These are phyloP conservation scores for Asparagopsis taxiformis DNA, from an alignment of 31 red algal species.

Conservation along the genomic window DNA sequence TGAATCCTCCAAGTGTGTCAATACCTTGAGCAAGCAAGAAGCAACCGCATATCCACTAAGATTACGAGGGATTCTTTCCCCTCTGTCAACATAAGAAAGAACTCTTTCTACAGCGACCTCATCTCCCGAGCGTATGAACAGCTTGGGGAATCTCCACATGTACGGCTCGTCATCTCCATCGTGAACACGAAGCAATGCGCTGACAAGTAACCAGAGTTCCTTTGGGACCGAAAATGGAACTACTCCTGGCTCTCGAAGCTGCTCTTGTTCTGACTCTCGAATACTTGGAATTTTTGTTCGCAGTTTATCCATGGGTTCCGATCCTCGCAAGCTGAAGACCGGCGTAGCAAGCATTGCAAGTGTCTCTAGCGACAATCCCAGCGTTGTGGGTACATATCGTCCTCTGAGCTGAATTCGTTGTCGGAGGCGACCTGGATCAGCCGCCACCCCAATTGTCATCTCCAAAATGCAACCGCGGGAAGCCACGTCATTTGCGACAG, in stretches of 20 bases:
- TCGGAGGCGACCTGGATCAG: slow-evolving; percentile 29
- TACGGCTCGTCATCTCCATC: slow-evolving; percentile 18
- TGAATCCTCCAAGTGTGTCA: slow-evolving; percentile 67
- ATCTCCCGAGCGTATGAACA: slow-evolving; percentile 57
- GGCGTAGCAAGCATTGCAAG: slow-evolving; percentile 35
- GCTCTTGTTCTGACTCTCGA: slow-evolving; percentile 11
- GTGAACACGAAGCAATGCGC: slow-evolving; percentile 38
- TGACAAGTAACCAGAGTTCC: slow-evolving; percentile 78
- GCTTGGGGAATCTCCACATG: slow-evolving; percentile 20
- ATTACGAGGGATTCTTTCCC: slow-evolving; percentile 38
- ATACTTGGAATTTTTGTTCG: neutral
- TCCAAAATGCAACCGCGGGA: slow-evolving; percentile 27
- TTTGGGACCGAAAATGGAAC: slow-evolving; percentile 42
- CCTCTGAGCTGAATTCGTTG: slow-evolving; percentile 23
- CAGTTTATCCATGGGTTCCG: neutral
- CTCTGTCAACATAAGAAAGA: slow-evolving; percentile 48
- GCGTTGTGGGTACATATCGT: slow-evolving; percentile 47
- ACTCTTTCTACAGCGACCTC: slow-evolving; percentile 29
- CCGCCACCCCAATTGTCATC: slow-evolving; percentile 1
- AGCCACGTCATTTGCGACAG: slow-evolving; percentile 23
- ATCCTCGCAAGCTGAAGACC: slow-evolving; percentile 21
- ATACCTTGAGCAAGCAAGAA: slow-evolving; percentile 57
- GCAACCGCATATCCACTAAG: slow-evolving; percentile 61
- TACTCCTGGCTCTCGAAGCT: slow-evolving; percentile 24
- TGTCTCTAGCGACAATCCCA: slow-evolving; percentile 62